Evolutionary conservation across 345 rosid species (phyloP).

Genomic region (Alliaria petiolata): DNA sequence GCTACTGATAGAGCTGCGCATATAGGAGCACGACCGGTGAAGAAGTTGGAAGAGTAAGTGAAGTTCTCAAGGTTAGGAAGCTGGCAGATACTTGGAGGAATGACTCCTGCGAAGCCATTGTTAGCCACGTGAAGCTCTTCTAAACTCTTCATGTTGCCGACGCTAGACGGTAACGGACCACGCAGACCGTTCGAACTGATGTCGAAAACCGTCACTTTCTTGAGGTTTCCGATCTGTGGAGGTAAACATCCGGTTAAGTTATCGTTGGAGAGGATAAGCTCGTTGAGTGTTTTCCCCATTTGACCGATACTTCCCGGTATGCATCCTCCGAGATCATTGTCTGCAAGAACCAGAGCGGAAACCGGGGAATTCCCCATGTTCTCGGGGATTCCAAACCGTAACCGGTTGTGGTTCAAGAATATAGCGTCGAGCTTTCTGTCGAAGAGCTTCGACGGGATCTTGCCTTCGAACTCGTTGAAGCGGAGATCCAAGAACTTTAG

Average conservation of each 20-base stretch:
- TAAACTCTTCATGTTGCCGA: slow-evolving; percentile 61
- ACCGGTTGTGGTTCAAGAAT: slow-evolving; percentile 62
- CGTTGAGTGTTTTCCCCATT: slow-evolving; percentile 66
- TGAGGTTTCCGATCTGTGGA: slow-evolving; percentile 57
- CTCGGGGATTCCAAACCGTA: slow-evolving; percentile 53
- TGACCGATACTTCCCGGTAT: slow-evolving; percentile 63
- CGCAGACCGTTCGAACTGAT: slow-evolving; percentile 53
- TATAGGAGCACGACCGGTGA: slow-evolving; percentile 55
- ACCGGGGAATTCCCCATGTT: slow-evolving; percentile 79
- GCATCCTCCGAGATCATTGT: slow-evolving; percentile 78
- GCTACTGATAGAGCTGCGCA: slow-evolving; percentile 41
- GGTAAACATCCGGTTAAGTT: slow-evolving; percentile 77
- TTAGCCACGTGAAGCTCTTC: slow-evolving; percentile 68
- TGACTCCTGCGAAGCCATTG: slow-evolving; percentile 53
- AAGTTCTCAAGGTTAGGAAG: slow-evolving; percentile 57
- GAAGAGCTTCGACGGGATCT: slow-evolving; percentile 56
- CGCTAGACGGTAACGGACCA: slow-evolving; percentile 47
- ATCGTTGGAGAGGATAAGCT: slow-evolving; percentile 64
- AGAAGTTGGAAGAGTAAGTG: slow-evolving; percentile 60
- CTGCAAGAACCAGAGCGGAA: slow-evolving; percentile 63
- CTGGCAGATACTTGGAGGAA: slow-evolving; percentile 53
- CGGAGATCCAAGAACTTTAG: slow-evolving; percentile 70
- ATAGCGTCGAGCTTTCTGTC: slow-evolving; percentile 58
- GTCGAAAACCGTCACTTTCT: slow-evolving; percentile 56
- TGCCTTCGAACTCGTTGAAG: slow-evolving; percentile 74